phyloP scores from a whole-genome alignment of 768 basidiomycete genomes.

The Amanita muscaria region DNA sequence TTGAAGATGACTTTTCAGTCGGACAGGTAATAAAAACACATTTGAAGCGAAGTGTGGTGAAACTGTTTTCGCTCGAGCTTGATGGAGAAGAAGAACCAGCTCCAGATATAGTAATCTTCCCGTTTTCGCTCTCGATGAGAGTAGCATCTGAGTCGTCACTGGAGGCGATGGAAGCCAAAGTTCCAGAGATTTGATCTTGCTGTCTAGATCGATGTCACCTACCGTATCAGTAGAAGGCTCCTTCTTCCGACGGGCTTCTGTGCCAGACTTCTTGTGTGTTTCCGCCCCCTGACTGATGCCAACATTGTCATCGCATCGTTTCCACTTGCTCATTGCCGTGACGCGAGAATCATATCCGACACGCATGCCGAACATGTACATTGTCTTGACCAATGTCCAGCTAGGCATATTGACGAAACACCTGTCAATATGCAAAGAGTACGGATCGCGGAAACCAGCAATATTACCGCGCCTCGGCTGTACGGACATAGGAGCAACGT shows the following conservation, averaged over 20 bases:
- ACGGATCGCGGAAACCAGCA: slow-evolving; percentile 47
- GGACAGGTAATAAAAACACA: too few species aligned
- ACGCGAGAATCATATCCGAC: slow-evolving; percentile 5
- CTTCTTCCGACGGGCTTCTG: too few species aligned
- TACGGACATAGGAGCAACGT: slow-evolving; percentile 28
- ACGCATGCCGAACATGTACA: too few species aligned
- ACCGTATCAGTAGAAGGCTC: too few species aligned
- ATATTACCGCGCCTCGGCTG: slow-evolving; percentile 63
- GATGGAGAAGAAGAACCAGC: slow-evolving; percentile 1
- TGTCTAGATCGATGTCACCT: slow-evolving; percentile 19
- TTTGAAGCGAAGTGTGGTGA: too few species aligned
- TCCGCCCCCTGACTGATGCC: slow-evolving; percentile 3
- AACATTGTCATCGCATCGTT: not conserved
- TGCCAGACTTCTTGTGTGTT: too few species aligned
- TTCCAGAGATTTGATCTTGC: slow-evolving; percentile 26
- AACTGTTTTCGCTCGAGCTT: not conserved
- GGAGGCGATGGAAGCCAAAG: slow-evolving; percentile 24
- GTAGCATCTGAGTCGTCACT: slow-evolving; percentile 49
- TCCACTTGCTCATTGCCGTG: not conserved
- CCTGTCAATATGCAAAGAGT: too few species aligned
- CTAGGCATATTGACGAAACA: too few species aligned
- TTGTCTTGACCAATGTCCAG: too few species aligned
- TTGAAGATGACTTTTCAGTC: not conserved
- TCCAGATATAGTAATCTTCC: slow-evolving; percentile 8
- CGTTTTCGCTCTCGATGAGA: slow-evolving; percentile 40